Evolutionary conservation across 495 filamentous ascomycete genomes (phyloP), one percentile per base, ranked within the genome.

Genomic region (Lophiostoma macrostomum): DNA sequence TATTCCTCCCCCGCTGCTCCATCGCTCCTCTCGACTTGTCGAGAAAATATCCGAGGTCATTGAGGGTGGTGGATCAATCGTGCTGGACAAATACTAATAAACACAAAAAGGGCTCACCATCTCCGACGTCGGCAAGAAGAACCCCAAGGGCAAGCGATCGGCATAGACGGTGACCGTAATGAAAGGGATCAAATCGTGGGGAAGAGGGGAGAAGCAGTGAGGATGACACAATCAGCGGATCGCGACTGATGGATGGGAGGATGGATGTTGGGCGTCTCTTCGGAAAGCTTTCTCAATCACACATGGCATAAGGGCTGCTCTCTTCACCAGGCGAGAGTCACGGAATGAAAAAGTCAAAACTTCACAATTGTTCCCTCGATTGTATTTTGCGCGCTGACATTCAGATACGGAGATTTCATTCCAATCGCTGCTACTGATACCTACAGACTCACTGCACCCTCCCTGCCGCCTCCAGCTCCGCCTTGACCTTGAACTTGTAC

Each of bases 51-150:
- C n/a, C n/a, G n/a, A n/a, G n/a, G n/a, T n/a, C n/a, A n/a, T n/a
- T n/a, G n/a, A n/a, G n/a, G n/a, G n/a, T n/a, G n/a, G n/a, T n/a
- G n/a, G n/a, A n/a, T n/a, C n/a, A n/a, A n/a, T n/a, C n/a, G n/a
- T n/a, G n/a, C n/a, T n/a, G n/a, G n/a, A n/a, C n/a, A n/a, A 19
- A 31, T 49, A 7, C 42, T 3, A n/a, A 50, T 29, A 16, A 34
- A 43, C 23, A 50, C 8, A 7, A 63, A 37, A 67, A 91, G 87
- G 76, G 55, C 83, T 90, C 61, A 80, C 79, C 64, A 87, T 89
- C 66, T 80, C 76, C 67, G 87, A 91, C 61, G 84, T 88, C 64
- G 80, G 83, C 65, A 86, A 85, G 77, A 84, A 83, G 71, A 81
- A 80, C 67, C 80, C 81, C 73, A 85, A 82, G 76, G 74, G 71